Evolutionary conservation across 129 eudicot species (phyloP), one percentile per base, ranked within the genome.

Genomic region (Flaveria linearis): DNA sequence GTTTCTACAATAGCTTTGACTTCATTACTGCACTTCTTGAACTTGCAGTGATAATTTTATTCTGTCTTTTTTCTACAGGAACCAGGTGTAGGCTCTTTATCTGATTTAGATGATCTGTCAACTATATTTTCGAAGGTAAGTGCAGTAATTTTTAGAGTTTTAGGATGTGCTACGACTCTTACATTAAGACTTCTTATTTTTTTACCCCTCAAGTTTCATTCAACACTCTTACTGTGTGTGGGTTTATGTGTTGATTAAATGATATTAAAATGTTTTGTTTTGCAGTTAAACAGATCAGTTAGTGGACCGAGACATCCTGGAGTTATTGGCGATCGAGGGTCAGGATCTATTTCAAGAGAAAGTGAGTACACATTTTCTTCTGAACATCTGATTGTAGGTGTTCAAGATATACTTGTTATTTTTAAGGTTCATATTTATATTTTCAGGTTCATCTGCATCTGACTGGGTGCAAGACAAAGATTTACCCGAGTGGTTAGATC

Each of bases 331-430:
- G 98, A 90, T 85, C 86, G 90, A 55, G 96, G 98, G 77, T 90
- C 98, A 57, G 98, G 96, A 75, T 89, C 96, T 45, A 86, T 90
- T 84, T 92, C 94, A 28, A 88, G 98, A 75, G 98, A 88, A 84
- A 88, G 95, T 90, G 75, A 86, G 98, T 86, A 73, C 78, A 68
- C 41, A 28, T 72, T 17, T 76, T 30, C 9, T 15, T 50, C 33
- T 73, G 14, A 18, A 58, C 78, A 53, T 82, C 52, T 67, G 56
- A 43, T 18, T 50, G 26, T 43, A 39, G 41, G 9, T 41, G 16
- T 51, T 69, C 51, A 4, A 17, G 33, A 13, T 2, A 30, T 42
- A 50, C 42, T 60, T 49, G 5, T 14, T 43, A 17, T 17, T 46
- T 11, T 47, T 16, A 49, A 22, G 61, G n/a, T 26, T 64, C 15